These are phyloP conservation scores for Ceratocystiopsis sp. DNA, from an alignment of 2,329 filamentous ascomycete genomes.

Conservation along the genomic window DNA sequence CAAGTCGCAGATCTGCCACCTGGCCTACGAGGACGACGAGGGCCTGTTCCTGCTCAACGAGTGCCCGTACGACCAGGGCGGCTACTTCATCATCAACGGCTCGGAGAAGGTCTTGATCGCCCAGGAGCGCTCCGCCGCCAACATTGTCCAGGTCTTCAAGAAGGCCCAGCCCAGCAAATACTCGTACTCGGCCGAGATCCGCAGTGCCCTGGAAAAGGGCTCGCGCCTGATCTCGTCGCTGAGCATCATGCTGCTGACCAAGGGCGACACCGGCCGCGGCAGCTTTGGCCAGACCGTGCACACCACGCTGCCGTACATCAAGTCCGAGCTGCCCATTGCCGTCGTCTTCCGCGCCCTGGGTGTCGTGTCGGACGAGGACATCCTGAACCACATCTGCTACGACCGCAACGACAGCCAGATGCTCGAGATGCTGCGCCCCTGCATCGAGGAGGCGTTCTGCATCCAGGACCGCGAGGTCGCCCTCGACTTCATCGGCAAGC, in stretches of 20 bases:
- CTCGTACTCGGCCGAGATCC: slow-evolving; percentile 86
- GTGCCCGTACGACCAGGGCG: slow-evolving; percentile 94
- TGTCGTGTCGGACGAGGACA: slow-evolving; percentile 94
- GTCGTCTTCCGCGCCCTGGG: slow-evolving; percentile 92
- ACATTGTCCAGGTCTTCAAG: slow-evolving; percentile 98
- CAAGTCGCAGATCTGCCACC: slow-evolving; percentile 86
- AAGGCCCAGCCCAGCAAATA: slow-evolving; percentile 87
- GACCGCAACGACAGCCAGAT: slow-evolving; percentile 90
- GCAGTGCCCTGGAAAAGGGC: slow-evolving; percentile 91
- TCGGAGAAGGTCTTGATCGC: slow-evolving; percentile 97
- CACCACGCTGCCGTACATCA: slow-evolving; percentile 84
- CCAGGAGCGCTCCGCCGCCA: slow-evolving; percentile 91
- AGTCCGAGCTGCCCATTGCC: slow-evolving; percentile 80
- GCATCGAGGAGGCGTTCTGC: slow-evolving; percentile 90
- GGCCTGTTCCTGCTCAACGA: slow-evolving; percentile 85
- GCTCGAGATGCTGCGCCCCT: slow-evolving; percentile 93
- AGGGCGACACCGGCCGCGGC: slow-evolving; percentile 63
- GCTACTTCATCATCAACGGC: slow-evolving; percentile 98
- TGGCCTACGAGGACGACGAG: slow-evolving; percentile 69
- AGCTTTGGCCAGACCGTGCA: slow-evolving; percentile 78
- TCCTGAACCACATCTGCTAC: slow-evolving; percentile 94
- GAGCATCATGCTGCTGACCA: slow-evolving; percentile 76
- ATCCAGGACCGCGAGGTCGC: slow-evolving; percentile 93
- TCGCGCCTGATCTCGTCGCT: slow-evolving; percentile 87
- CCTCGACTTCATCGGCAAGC: slow-evolving; percentile 87